phyloP scores from a whole-genome alignment of 305 asterid genomes.

The Solanum hybrid region DNA sequence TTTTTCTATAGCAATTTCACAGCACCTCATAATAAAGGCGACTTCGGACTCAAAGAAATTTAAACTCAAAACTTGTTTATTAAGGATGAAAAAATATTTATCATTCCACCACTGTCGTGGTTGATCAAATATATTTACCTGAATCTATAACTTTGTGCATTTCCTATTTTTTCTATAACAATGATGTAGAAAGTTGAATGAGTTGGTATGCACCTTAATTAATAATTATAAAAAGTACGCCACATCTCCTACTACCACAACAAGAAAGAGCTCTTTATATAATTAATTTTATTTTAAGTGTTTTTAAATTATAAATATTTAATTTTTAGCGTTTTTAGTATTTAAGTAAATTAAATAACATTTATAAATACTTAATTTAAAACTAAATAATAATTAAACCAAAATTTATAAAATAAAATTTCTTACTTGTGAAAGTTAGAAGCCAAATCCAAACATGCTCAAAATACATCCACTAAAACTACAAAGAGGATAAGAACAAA shows the following conservation, averaged over 20 bases:
- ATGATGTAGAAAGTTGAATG: neutral
- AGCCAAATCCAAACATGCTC: no score
- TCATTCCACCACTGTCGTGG: fast-evolving
- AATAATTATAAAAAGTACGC: neutral
- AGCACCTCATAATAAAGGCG: no score
- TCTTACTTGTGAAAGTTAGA: neutral
- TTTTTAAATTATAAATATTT: no score
- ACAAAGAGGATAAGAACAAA: neutral
- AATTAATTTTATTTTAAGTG: neutral
- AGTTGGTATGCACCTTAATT: neutral
- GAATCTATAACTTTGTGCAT: neutral
- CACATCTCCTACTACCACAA: neutral
- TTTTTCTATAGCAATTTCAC: neutral
- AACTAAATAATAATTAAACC: neutral
- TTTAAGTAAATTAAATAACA: neutral
- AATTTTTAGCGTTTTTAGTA: neutral
- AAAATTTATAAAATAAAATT: no score
- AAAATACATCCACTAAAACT: neutral
- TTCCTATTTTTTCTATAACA: neutral
- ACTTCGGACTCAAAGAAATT: no score
- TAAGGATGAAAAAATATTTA: no score
- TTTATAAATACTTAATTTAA: no score
- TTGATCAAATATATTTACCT: neutral
- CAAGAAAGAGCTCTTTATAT: neutral
- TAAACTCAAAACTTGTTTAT: no score